Base-by-base conservation (phyloP, 2,329 filamentous ascomycete species). In the Fusarium chlamydosporum region DNA sequence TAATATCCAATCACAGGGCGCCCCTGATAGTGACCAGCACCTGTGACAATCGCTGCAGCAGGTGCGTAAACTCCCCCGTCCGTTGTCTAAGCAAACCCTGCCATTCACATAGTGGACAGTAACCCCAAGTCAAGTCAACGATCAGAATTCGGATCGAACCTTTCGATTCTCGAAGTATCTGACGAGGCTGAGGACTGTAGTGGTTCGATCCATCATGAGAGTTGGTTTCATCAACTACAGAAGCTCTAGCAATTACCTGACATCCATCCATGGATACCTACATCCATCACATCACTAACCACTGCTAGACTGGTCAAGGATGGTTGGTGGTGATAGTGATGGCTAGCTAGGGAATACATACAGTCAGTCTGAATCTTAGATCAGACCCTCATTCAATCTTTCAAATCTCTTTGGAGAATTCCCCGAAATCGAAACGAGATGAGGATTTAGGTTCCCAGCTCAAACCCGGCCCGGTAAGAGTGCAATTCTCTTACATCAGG, bases 101-200 rank as follows among this genome's bases (percentile, higher is more conserved):
- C 23, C 23, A 23, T 23, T 6, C 23, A 51, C 40, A 47, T 37
- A 38, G 50, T 35, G 23, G 23, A 23, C 23, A 23, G 23, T 33
- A 38, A 50, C 45, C 46, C 50, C 56, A 48, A 63, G 53, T 60
- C 56, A 48, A 63, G 53, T 60, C 56, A 48, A 47, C 50, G 45
- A 66, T 57, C 65, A 59, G 51, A 60, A 52, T 58, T 65, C 56
- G 67, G 56, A 62, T 68, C 51, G 48, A 61, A 74, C 67, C 72
- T 57, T 74, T 74, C 72, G 72, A 74, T 74, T 74, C 38, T 38
- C 37, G 42, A 29, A 35, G 67, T 42, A 74, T 74, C 69, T 74
- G 72, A 74, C 69, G 72, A 74, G 70, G 63, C 63, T 65, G 56
- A 61, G 31, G 43, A 55, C 40, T 40, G 29, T 38, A 56, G 63